Evolutionary conservation across 108 stramenopile species (phyloP).

Genomic region (Cylindrotheca fusiformis): DNA sequence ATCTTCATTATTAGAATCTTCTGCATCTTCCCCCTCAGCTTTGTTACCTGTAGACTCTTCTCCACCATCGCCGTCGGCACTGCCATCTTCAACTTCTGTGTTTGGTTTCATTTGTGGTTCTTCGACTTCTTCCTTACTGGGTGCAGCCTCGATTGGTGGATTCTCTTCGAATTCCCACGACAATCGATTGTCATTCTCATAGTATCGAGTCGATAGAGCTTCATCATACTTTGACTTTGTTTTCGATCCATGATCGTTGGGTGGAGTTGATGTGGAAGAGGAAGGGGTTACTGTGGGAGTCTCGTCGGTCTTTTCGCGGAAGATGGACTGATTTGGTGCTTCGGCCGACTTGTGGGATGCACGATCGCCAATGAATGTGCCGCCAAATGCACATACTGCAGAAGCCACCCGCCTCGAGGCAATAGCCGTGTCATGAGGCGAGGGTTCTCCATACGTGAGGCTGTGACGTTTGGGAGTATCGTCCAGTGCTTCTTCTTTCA

Average conservation of each 20-base stretch:
- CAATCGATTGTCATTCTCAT: constrained; percentile 74
- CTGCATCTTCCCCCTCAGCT: constrained; percentile 9
- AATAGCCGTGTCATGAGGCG: constrained; percentile 38
- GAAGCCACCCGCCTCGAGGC: constrained; percentile 62
- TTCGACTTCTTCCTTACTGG: constrained; percentile 30
- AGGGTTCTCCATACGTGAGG: constrained; percentile 24
- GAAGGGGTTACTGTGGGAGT: constrained; percentile 40
- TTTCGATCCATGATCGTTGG: constrained; percentile 13
- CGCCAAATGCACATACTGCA: constrained; percentile 82
- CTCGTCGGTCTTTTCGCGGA: constrained; percentile 35
- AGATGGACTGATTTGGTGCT: constrained; percentile 32
- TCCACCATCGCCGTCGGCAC: constrained; percentile 5
- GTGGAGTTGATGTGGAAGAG: constrained; percentile 26
- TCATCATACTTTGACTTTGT: constrained; percentile 52
- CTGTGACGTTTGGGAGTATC: constrained; percentile 27
- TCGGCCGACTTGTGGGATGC: not conserved
- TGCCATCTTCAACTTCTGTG: constrained; percentile 2
- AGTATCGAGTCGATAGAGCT: constrained; percentile 61
- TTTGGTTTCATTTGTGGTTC: constrained; percentile 16
- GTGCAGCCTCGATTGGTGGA: constrained; percentile 53
- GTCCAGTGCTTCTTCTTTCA: constrained; percentile 8
- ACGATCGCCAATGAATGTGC: constrained; percentile 29
- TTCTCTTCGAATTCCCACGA: constrained; percentile 83
- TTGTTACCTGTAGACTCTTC: not conserved
- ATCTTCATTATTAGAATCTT: constrained; percentile 6